These are phyloP conservation scores for Curvularia lunata DNA, from an alignment of 2,329 filamentous ascomycete species.

Conservation along the genomic window DNA sequence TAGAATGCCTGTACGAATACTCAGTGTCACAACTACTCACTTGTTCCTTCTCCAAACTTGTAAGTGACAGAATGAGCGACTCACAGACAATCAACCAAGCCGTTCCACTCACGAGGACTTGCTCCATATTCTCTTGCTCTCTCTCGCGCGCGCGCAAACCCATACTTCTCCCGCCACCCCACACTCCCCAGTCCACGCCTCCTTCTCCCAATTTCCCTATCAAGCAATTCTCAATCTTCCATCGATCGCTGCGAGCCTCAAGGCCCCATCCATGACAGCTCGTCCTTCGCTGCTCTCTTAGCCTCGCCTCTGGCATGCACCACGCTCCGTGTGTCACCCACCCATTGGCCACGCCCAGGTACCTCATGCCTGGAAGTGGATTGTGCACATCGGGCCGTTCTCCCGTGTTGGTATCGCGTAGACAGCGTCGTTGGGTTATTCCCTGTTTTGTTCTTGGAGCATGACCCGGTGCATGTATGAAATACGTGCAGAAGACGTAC, in stretches of 20 bases:
- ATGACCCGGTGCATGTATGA: slow-evolving; percentile 5
- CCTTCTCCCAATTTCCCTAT: slow-evolving; percentile 10
- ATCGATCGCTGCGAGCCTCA: slow-evolving; percentile 24
- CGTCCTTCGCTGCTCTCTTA: neutral
- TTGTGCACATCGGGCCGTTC: neutral
- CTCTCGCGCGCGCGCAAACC: neutral
- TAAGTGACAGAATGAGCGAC: neutral
- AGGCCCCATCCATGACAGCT: slow-evolving; percentile 27
- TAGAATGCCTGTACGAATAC: neutral
- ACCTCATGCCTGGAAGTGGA: neutral
- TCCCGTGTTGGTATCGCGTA: slow-evolving; percentile 7
- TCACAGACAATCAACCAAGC: neutral
- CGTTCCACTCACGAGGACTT: neutral
- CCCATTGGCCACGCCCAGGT: neutral
- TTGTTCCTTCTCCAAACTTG: neutral
- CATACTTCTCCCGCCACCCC: neutral
- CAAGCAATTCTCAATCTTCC: slow-evolving; percentile 11
- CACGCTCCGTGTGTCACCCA: slow-evolving; percentile 1
- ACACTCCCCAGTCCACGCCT: neutral
- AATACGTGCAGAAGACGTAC: slow-evolving; percentile 6
- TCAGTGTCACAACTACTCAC: neutral
- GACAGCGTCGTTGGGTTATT: slow-evolving; percentile 6
- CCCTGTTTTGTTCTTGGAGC: slow-evolving; percentile 6
- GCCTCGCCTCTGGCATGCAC: slow-evolving; percentile 4
- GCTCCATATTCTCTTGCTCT: neutral